These are phyloP conservation scores for Linnemannia elongata DNA, from an alignment of 192 early-diverging fungal species.

Conservation along the genomic window DNA sequence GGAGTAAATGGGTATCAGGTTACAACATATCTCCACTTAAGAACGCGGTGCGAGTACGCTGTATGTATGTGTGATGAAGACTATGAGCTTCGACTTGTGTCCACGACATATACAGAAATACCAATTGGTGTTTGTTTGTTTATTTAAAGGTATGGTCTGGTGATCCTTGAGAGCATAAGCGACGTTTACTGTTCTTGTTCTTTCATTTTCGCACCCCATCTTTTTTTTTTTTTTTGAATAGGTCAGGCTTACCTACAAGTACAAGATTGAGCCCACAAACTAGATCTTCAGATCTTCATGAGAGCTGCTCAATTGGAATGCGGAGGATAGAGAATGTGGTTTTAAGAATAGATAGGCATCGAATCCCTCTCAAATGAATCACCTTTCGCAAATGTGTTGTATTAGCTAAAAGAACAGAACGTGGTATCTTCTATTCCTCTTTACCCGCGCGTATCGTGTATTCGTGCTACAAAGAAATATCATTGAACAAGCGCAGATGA, in stretches of 20 bases:
- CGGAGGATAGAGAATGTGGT: background rate
- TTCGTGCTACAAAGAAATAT: no score
- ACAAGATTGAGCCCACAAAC: background rate
- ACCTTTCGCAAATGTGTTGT: background rate
- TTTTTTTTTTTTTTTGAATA: background rate
- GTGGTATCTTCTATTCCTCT: no score
- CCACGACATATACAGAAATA: background rate
- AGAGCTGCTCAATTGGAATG: slow-evolving; percentile 1
- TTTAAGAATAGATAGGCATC: slow-evolving; percentile 6
- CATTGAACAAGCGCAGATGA: no score
- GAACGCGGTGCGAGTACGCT: background rate
- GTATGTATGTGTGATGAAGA: background rate
- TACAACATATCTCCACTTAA: background rate
- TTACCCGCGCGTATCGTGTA: no score
- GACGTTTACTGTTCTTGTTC: background rate
- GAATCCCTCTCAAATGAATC: background rate
- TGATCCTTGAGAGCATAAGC: background rate
- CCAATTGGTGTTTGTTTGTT: background rate
- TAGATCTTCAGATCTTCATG: slow-evolving; percentile 8
- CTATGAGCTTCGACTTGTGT: background rate
- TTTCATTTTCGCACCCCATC: background rate
- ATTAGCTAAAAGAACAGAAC: background rate
- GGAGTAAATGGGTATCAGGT: background rate
- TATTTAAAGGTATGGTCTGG: background rate
- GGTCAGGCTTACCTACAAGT: background rate